A percentile compares a stretch with the other conserved stretches of the same genome.
These are phyloP conservation scores for Penstemon davidsonii DNA, from an alignment of 257 asterid species.

Conservation along the genomic window DNA sequence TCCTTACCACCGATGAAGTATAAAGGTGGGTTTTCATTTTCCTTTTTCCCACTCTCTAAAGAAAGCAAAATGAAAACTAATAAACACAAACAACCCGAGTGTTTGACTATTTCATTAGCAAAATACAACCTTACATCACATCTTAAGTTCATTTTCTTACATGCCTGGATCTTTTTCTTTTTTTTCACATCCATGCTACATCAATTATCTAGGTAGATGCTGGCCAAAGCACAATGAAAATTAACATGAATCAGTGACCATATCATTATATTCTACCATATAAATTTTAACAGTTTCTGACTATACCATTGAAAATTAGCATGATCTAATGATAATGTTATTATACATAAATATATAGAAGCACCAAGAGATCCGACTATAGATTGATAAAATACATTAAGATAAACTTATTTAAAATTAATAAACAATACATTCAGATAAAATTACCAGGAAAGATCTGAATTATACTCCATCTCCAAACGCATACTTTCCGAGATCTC, in stretches of 20 bases:
- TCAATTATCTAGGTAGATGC: neutral
- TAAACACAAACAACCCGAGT: constrained; percentile 3
- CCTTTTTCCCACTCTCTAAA: neutral
- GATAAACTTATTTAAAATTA: no score
- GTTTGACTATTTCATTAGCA: neutral
- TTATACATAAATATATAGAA: neutral
- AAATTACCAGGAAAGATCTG: constrained; percentile 91
- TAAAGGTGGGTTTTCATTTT: constrained; percentile 4
- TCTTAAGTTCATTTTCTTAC: neutral
- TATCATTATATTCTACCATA: neutral
- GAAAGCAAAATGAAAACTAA: neutral
- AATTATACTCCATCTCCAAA: constrained; percentile 80
- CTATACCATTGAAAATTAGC: neutral
- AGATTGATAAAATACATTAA: neutral
- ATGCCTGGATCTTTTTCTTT: neutral
- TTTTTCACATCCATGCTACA: neutral
- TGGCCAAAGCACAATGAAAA: neutral
- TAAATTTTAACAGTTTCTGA: constrained; percentile 4
- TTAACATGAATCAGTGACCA: neutral
- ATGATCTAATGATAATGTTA: neutral
- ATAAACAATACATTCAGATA: neutral
- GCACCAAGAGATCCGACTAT: neutral
- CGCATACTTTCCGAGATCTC: constrained; percentile 87
- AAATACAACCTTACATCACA: neutral
- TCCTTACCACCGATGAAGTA: neutral